Evolutionary conservation across 2,329 filamentous ascomycete species (phyloP).

Genomic region (Penicillium sp.): DNA sequence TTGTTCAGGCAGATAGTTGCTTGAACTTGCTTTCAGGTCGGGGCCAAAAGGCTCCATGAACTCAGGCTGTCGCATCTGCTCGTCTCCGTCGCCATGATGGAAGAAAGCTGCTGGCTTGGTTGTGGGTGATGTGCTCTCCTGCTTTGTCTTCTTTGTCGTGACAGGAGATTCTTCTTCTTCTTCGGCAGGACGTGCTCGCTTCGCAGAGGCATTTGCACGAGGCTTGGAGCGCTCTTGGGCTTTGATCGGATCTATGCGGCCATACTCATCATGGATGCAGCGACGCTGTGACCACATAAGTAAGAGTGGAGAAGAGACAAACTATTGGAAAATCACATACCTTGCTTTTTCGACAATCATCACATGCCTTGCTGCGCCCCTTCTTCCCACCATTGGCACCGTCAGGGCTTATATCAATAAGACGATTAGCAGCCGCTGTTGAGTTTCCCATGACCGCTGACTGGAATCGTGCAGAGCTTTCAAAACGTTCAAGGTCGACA

Average conservation of each 20-base stretch:
- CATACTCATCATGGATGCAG: slow-evolving; percentile 67
- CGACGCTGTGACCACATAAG: slow-evolving; percentile 53
- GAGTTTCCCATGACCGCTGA: slow-evolving; percentile 30
- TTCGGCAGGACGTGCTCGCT: slow-evolving; percentile 53
- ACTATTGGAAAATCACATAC: slow-evolving; percentile 42
- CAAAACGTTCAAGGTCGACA: slow-evolving; percentile 31
- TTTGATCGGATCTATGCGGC: slow-evolving; percentile 65
- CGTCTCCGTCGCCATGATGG: slow-evolving; percentile 19
- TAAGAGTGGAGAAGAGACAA: slow-evolving; percentile 13
- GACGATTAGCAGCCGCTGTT: slow-evolving; percentile 25
- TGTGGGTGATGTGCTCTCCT: slow-evolving; percentile 34
- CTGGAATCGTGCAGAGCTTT: slow-evolving; percentile 28
- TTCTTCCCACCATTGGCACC: slow-evolving; percentile 51
- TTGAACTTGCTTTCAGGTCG: slow-evolving; percentile 8
- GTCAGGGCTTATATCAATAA: slow-evolving; percentile 35
- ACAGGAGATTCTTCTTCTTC: slow-evolving; percentile 31
- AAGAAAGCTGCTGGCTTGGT: slow-evolving; percentile 23
- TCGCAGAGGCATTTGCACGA: slow-evolving; percentile 57
- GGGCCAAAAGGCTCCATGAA: slow-evolving; percentile 16
- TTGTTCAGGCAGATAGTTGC: slow-evolving; percentile 14
- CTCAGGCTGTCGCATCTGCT: slow-evolving; percentile 14
- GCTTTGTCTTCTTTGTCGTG: slow-evolving; percentile 37
- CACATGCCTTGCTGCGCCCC: slow-evolving; percentile 64
- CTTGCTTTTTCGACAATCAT: slow-evolving; percentile 69
- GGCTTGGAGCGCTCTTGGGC: slow-evolving; percentile 63